A percentile compares a stretch with the other conserved stretches of the same genome.
These are phyloP conservation scores for Hanseniaspora jakobsenii DNA, from an alignment of 805 yeast species.

Conservation along the genomic window DNA sequence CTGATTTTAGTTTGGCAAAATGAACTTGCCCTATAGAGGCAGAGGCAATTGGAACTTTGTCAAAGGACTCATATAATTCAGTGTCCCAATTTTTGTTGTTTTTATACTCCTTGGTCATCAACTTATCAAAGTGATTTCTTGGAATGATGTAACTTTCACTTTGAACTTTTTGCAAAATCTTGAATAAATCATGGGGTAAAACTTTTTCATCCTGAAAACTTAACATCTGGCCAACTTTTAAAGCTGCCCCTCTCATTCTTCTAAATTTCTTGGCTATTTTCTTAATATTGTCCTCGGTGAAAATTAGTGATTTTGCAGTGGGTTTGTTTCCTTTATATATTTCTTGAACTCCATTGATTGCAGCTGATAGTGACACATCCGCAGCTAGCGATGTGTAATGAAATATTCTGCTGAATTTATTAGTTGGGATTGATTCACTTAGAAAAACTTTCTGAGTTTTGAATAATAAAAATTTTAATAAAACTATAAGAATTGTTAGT, in stretches of 20 bases:
- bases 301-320: constrained; percentile 44
- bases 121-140: constrained; percentile 67
- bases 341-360: constrained; percentile 63
- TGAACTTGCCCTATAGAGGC: constrained; percentile 98
- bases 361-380: constrained; percentile 73
- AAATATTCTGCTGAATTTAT: constrained; percentile 76
- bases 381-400: constrained; percentile 92
- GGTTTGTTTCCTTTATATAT: constrained; percentile 44
- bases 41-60: constrained; percentile 65
- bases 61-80: constrained; percentile 55
- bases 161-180: constrained; percentile 71
- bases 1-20: constrained; percentile 55
- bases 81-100: constrained; percentile 45
- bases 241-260: constrained; percentile 97
- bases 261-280: constrained; percentile 77
- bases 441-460: constrained; percentile 16
- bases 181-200: constrained; percentile 73
- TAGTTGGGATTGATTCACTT: constrained; percentile 64
- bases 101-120: constrained; percentile 65
- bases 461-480: not conserved
- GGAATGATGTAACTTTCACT: constrained; percentile 97
- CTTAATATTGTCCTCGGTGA: constrained; percentile 76
- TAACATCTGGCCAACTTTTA: constrained; percentile 92
- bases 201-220: constrained; percentile 86
- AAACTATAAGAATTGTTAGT: not conserved